phyloP scores from a whole-genome alignment of 306 rosid genomes.

The Pterocarpus macrocarpus region DNA sequence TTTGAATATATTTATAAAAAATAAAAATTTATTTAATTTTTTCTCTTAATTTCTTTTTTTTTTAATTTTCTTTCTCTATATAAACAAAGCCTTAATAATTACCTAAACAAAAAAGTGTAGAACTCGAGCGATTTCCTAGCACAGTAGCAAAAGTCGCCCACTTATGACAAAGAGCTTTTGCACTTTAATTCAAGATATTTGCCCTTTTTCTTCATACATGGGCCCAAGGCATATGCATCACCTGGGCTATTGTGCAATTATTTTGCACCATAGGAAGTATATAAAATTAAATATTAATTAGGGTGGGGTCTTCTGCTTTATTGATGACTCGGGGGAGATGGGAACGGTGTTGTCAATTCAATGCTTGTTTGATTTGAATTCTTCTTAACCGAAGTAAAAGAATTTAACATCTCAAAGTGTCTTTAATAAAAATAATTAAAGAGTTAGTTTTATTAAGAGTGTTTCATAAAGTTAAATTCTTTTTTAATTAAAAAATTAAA shows the following conservation, averaged over 20 bases:
- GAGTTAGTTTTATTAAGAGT: too few relatives aligned
- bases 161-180: neutral
- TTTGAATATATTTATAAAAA: too few relatives aligned
- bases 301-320: conserved; percentile 48
- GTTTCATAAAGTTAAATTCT: too few relatives aligned
- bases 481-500: too few relatives aligned
- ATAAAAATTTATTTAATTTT: too few relatives aligned
- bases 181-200: conserved; percentile 5
- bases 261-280: neutral
- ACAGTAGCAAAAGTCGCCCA: neutral
- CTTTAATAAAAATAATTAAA: too few relatives aligned
- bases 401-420: too few relatives aligned
- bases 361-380: too few relatives aligned
- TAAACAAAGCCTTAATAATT: neutral
- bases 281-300: conserved; percentile 38
- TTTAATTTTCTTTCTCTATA: neutral
- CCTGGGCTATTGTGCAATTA: neutral
- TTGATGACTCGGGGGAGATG: neutral
- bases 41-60: too few relatives aligned
- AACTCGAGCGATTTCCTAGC: conserved; percentile 23
- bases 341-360: neutral
- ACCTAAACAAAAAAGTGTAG: conserved; percentile 17
- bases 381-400: too few relatives aligned
- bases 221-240: conserved; percentile 32
- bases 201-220: neutral